Conservation (phyloP, 352 stramenopile species). For the Phytophthora gonapodyides region DNA sequence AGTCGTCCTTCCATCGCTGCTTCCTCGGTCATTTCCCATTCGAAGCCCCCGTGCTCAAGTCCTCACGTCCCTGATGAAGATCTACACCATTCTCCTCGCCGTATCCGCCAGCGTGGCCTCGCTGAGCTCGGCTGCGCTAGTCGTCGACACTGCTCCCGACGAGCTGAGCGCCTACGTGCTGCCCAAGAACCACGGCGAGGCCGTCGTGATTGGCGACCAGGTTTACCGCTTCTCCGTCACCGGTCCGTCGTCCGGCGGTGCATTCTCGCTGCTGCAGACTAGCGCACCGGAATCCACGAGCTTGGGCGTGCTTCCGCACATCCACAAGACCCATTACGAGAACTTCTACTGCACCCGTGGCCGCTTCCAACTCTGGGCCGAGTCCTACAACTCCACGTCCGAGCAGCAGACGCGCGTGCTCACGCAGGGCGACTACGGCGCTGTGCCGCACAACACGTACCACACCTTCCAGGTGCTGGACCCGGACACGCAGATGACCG, state of each 20-base stretch:
- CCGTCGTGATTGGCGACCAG: conserved; percentile 45
- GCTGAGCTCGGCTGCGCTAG: conserved; percentile 35
- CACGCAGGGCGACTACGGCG: conserved; percentile 56
- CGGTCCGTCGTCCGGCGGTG: conserved; percentile 44
- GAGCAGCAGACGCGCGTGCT: conserved; percentile 53
- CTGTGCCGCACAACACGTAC: conserved; percentile 62
- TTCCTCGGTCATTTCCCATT: conserved; percentile 23
- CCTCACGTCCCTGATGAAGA: conserved; percentile 28
- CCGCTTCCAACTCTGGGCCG: conserved; percentile 54
- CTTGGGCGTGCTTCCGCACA: conserved; percentile 54
- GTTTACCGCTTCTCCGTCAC: conserved; percentile 62
- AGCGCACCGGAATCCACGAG: conserved; percentile 51
- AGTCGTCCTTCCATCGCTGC: not conserved
- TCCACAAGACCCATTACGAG: conserved; percentile 64
- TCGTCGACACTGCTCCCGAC: conserved; percentile 48
- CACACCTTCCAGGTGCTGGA: conserved; percentile 63
- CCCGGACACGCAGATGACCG: conserved; percentile 61
- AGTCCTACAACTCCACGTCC: conserved; percentile 34
- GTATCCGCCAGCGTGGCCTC: conserved; percentile 19
- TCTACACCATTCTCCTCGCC: conserved; percentile 20
- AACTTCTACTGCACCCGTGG: conserved; percentile 65
- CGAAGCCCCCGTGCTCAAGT: conserved; percentile 4
- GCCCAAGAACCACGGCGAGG: conserved; percentile 48
- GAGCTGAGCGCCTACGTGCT: conserved; percentile 52
- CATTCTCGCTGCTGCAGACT: conserved; percentile 52